Conservation (phyloP, 805 yeast species). For the Pichia gijzeniarum region DNA sequence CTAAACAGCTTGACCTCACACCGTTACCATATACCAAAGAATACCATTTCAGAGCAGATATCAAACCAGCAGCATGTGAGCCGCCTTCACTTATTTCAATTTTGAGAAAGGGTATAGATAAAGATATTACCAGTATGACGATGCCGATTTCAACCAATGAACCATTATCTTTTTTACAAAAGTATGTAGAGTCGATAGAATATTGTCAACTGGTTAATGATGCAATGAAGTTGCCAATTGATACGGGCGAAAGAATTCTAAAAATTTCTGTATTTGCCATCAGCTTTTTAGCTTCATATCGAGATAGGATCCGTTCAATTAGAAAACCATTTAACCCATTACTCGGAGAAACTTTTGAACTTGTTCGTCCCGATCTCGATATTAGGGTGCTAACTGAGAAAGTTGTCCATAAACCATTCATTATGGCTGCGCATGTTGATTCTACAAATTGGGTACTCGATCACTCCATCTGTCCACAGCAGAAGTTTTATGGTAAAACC, state of each 20-base stretch:
- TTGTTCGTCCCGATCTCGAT: constrained; percentile 78
- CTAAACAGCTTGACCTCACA: constrained; percentile 36
- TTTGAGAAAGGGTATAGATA: constrained; percentile 86
- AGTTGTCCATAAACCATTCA: constrained; percentile 75
- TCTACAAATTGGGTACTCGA: constrained; percentile 59
- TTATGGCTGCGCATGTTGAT: constrained; percentile 75
- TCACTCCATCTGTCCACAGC: constrained; percentile 65
- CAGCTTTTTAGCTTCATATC: constrained; percentile 59
- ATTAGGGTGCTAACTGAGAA: constrained; percentile 76
- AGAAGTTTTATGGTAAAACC: constrained; percentile 93
- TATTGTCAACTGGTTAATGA: constrained; percentile 60
- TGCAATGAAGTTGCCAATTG: constrained; percentile 44
- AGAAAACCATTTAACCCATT: constrained; percentile 95
- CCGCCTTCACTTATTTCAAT: constrained; percentile 83
- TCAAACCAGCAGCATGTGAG: constrained; percentile 49
- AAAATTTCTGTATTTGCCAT: constrained; percentile 79
- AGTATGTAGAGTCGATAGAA: constrained; percentile 74
- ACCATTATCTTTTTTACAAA: constrained; percentile 78
- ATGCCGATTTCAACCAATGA: constrained; percentile 96
- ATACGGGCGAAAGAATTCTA: constrained; percentile 52
- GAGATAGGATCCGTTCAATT: constrained; percentile 67
- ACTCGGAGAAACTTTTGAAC: constrained; percentile 87
- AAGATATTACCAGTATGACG: constrained; percentile 75
- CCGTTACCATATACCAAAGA: constrained; percentile 54
- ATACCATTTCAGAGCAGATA: constrained; percentile 50